Evolutionary conservation across 257 asterid species (phyloP), one percentile per base, ranked within the genome.

Genomic region (Ajuga chamaepitys): DNA sequence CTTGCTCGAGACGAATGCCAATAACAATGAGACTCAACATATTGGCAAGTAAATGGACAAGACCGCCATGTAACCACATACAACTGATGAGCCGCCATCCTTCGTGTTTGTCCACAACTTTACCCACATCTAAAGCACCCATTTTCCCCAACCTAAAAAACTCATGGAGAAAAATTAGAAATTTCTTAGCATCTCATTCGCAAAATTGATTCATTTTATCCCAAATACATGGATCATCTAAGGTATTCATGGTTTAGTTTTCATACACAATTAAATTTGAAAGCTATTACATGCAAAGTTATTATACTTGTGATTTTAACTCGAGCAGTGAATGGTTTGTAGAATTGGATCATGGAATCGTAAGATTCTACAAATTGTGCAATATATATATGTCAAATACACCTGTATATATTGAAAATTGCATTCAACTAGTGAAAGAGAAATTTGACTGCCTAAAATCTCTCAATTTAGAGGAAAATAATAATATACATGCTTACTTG

Each of bases 1-100:
- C 98, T 53, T 81, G 96, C 76, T 91, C 98, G 4, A 91, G 95
- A 30, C 88, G 92, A 62, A 91, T 86, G 77, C 98, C 98, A 57
- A 88, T 86, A 18, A 86, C 83, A 50, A 91, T 8, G 42, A 91
- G 87, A 70, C 96, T 86, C 91, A 88, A 68, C 98, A 91, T 91
- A 78, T 91, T 91, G 66, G 96, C 96, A 45, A 91, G 88, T 62
- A 91, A 70, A 81, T 91, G 98, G 67, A 91, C 76, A 67, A 91
- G 78, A 18, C 98, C 98, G 21, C 85, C 98, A 52, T 91, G 96
- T 64, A 91, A 74, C 98, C 98, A 91, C 82, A 88, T 82, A 80
- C 98, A 91, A 46, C 95, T 83, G 74, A 91, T 54, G 75, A 91
- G 96, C 62, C 98, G 95, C 94, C 95, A 91, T 6, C 89, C 95